phyloP scores from a whole-genome alignment of 2,329 filamentous ascomycete genomes.

The Colletotrichum sp. region DNA sequence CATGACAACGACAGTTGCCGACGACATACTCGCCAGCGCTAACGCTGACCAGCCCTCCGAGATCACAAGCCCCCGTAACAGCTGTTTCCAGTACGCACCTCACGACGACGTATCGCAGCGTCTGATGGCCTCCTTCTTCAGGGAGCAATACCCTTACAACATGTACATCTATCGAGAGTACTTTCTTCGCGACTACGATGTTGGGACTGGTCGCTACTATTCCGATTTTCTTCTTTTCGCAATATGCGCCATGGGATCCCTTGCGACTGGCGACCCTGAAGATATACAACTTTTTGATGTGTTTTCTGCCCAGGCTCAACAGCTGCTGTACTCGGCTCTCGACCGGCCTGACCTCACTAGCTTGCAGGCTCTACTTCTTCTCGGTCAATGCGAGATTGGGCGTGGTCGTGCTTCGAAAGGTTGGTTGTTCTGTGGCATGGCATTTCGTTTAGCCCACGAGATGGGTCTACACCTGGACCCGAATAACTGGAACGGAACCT shows the following conservation, averaged over 20 bases:
- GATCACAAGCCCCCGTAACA: neutral
- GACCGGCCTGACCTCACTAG: slow-evolving; percentile 53
- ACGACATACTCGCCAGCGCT: neutral
- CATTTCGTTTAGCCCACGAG: slow-evolving; percentile 54
- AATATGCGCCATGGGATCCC: slow-evolving; percentile 53
- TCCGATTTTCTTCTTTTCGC: slow-evolving; percentile 54
- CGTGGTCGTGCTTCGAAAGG: slow-evolving; percentile 53
- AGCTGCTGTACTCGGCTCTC: slow-evolving; percentile 48
- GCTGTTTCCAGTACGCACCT: slow-evolving; percentile 41
- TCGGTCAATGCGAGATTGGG: slow-evolving; percentile 53
- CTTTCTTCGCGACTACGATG: slow-evolving; percentile 54
- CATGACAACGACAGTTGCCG: neutral
- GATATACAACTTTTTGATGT: slow-evolving; percentile 21
- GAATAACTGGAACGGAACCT: slow-evolving; percentile 49
- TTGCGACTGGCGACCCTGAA: slow-evolving; percentile 46
- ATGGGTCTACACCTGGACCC: slow-evolving; percentile 59
- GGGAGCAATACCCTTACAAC: slow-evolving; percentile 51
- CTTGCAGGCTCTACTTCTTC: slow-evolving; percentile 47
- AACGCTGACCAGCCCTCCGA: neutral
- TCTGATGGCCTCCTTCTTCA: slow-evolving; percentile 54
- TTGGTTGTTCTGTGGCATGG: slow-evolving; percentile 58
- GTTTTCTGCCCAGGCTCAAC: slow-evolving; percentile 26
- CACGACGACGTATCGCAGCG: slow-evolving; percentile 47
- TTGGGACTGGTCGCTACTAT: slow-evolving; percentile 51
- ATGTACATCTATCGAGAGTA: slow-evolving; percentile 57